Evolutionary conservation across 2,329 filamentous ascomycete species (phyloP).

Genomic region (Neonectria ditissima): DNA sequence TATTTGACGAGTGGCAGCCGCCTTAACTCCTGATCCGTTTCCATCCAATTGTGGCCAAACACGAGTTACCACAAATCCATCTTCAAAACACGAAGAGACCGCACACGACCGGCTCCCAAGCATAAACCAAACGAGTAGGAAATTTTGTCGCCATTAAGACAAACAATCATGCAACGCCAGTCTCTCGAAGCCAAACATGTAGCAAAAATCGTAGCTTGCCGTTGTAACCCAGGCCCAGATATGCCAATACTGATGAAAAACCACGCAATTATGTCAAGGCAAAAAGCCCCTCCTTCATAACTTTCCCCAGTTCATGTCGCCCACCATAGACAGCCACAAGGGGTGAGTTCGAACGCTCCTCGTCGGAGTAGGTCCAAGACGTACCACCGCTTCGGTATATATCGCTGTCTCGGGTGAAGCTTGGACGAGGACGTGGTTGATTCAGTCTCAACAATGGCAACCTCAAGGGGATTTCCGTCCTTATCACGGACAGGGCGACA

Average conservation of each 20-base stretch:
- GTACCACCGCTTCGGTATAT: slow-evolving; percentile 26
- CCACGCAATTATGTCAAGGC: slow-evolving; percentile 16
- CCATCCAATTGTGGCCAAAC: slow-evolving; percentile 8
- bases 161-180: slow-evolving; percentile 5
- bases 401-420: slow-evolving; percentile 3
- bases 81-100: slow-evolving; percentile 8
- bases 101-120: not conserved
- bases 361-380: slow-evolving; percentile 33
- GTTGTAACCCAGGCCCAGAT: slow-evolving; percentile 13
- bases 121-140: not conserved
- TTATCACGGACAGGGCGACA: slow-evolving; percentile 52
- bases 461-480: slow-evolving; percentile 54
- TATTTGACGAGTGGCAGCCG: not conserved
- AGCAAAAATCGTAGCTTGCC: slow-evolving; percentile 14
- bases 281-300: not conserved
- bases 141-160: slow-evolving; percentile 8
- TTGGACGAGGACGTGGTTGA: slow-evolving; percentile 1
- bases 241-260: slow-evolving; percentile 17
- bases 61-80: slow-evolving; percentile 1
- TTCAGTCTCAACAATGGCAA: slow-evolving; percentile 58
- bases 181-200: slow-evolving; percentile 11
- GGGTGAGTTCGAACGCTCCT: slow-evolving; percentile 55
- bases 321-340: slow-evolving; percentile 68
- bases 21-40: slow-evolving; percentile 18
- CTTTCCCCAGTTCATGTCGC: slow-evolving; percentile 49